Base-by-base conservation (phyloP, 2,329 filamentous ascomycete species). In the Chalara sp. region DNA sequence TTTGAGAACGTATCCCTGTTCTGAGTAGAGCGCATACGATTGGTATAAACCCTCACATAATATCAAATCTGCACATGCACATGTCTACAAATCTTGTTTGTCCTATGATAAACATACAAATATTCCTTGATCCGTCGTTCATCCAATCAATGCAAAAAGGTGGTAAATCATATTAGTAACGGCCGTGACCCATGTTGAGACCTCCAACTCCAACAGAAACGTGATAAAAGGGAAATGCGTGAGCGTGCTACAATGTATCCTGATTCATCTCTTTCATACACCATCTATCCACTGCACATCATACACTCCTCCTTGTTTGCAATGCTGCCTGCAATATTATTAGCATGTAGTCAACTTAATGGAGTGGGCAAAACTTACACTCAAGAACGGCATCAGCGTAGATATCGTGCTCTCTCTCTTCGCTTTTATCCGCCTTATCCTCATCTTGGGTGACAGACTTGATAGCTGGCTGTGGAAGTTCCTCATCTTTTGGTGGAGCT, bases 221-320 rank as follows among this genome's bases (percentile, higher is more conserved):
- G 8, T 8, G 44, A 48, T 44, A 51, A 46, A 55, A 45, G 49
- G 35, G 53, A 55, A 50, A 54, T 43, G 54, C 58, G 55, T 58
- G 56, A 62, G 55, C 58, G 56, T 59, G 49, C 55, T 57, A 47
- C 53, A 48, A 52, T 53, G 48, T 56, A 57, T 54, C 52, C 57
- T 42, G 57, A 55, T 54, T 61, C 44, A 46, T 29, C 41, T 45
- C 45, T 43, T 13, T 13, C 35, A 44, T 35, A 29, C 30, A 32
- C 35, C 42, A 48, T 56, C 54, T 65, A 97, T 75, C 91, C 92
- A 72, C 89, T 95, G 83, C 93, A 99, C 93, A 99, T 97, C 58
- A 96, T 68, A 68, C 93, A 99, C 45, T 86, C 79, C 68, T 99
- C 93, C 61, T 86, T 89, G 76, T 97, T 96, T 67, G 97, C 91